phyloP scores from a whole-genome alignment of 176 grass and related monocot genomes.

The Carex cristatella region DNA sequence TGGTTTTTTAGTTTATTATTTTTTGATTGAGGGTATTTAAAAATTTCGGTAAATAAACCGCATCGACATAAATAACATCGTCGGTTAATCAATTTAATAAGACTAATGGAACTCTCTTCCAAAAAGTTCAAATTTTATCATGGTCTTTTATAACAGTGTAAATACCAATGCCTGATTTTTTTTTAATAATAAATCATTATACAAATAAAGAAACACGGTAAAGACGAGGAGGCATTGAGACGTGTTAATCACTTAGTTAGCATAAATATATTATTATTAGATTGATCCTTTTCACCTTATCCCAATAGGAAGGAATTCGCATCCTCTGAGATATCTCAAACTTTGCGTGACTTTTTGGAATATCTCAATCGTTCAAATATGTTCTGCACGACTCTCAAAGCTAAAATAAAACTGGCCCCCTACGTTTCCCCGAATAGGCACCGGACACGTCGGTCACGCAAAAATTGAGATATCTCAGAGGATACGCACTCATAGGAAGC shows the following conservation, averaged over 20 bases:
- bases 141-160: background rate
- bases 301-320: background rate
- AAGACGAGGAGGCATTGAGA: background rate
- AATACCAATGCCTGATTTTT: background rate
- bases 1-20: no score
- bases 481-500: background rate
- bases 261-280: background rate
- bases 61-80: background rate
- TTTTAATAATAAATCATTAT: background rate
- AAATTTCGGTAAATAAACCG: background rate
- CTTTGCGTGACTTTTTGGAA: no score
- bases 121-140: background rate
- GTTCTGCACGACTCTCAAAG: no score
- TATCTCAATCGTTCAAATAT: no score
- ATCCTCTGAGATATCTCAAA: no score
- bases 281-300: background rate
- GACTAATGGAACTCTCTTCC: background rate
- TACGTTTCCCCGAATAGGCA: no score
- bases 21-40: no score
- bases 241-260: background rate
- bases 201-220: background rate
- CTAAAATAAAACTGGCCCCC: no score
- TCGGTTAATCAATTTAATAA: background rate
- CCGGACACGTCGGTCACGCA: no score
- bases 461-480: no score